Conservation (phyloP, 768 basidiomycete species). For the Sporobolomyces pararoseus region DNA sequence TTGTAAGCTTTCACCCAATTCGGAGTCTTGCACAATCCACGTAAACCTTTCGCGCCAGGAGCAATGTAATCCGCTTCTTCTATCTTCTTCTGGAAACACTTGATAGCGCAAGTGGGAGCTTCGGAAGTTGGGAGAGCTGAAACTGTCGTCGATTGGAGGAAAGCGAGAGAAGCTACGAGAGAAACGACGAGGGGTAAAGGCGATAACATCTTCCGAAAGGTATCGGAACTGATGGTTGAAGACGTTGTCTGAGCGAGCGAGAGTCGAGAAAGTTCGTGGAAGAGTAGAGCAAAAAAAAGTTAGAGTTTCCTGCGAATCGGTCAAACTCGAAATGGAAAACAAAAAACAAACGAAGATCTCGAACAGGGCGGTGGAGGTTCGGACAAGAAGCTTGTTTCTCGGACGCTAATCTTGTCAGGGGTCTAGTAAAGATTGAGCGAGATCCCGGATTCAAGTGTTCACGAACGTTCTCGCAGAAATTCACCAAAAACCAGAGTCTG, state of each 20-base stretch:
- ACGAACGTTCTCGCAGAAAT: no score
- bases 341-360: background rate
- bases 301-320: background rate
- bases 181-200: background rate
- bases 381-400: no score
- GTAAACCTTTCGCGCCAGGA: background rate
- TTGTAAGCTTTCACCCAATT: constrained; percentile 10
- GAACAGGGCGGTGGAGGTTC: background rate
- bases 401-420: no score
- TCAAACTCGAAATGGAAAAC: background rate
- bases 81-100: constrained; percentile 16
- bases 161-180: background rate
- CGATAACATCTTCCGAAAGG: no score
- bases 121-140: constrained; percentile 3
- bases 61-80: constrained; percentile 17
- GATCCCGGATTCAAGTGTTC: no score
- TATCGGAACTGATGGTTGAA: no score
- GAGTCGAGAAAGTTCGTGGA: no score
- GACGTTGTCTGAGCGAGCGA: background rate
- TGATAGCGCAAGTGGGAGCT: constrained; percentile 9
- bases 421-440: no score
- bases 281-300: no score
- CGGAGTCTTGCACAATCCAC: background rate
- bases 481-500: no score
- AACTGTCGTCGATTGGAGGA: background rate